Conservation (phyloP, 768 basidiomycete genomes). For the Clathrus columnatus region DNA sequence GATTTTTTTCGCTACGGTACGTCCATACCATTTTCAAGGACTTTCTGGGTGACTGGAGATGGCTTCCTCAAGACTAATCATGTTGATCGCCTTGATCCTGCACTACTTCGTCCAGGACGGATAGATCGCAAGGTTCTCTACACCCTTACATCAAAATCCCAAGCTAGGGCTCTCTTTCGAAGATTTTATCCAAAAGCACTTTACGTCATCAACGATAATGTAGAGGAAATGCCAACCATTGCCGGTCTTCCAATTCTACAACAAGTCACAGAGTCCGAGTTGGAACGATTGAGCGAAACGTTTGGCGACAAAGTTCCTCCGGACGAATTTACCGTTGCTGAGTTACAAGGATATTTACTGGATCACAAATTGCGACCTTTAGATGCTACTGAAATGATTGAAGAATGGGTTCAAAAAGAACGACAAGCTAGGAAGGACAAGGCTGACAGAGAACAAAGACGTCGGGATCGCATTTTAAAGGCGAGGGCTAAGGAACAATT, state of each 20-base stretch:
- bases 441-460: slow-evolving; percentile 24
- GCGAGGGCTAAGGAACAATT: slow-evolving; percentile 19
- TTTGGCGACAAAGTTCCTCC: slow-evolving; percentile 39
- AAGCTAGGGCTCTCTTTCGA: slow-evolving; percentile 39
- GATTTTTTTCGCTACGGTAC: slow-evolving; percentile 50
- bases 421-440: slow-evolving; percentile 26
- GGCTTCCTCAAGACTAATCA: slow-evolving; percentile 38
- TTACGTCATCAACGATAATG: not conserved
- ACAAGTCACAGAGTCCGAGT: not conserved
- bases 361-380: slow-evolving; percentile 22
- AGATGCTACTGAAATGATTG: slow-evolving; percentile 18
- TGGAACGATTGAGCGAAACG: slow-evolving; percentile 25
- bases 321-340: slow-evolving; percentile 46
- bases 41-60: not conserved
- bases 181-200: slow-evolving; percentile 35
- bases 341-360: slow-evolving; percentile 54
- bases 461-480: slow-evolving; percentile 23
- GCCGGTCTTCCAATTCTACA: slow-evolving; percentile 4
- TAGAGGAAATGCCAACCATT: not conserved
- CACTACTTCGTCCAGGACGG: slow-evolving; percentile 46
- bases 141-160: slow-evolving; percentile 36
- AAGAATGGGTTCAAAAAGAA: slow-evolving; percentile 37
- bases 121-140: slow-evolving; percentile 49
- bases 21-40: slow-evolving; percentile 9
- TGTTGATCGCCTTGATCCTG: slow-evolving; percentile 46